Percentiles rank a stretch among this genome's conserved stretches.
Evolutionary conservation across 164 flowering plant genomes (phyloP).

Genomic region (Houttuynia cordata): DNA sequence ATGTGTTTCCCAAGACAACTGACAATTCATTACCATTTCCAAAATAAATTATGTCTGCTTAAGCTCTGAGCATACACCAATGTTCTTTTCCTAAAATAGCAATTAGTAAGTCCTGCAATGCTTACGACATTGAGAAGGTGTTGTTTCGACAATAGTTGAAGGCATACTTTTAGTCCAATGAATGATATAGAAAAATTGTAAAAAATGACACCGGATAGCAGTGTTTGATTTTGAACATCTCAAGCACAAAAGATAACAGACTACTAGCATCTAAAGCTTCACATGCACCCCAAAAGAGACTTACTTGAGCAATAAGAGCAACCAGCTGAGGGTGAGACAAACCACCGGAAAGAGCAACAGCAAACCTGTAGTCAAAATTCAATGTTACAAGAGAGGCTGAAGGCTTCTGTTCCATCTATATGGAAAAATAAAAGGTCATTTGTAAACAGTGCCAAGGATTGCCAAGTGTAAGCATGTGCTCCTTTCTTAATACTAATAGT

Average conservation of each 20-base stretch:
- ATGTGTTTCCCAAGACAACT: too few relatives aligned
- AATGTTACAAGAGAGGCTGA: neutral
- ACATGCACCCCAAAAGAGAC: conserved; percentile 5
- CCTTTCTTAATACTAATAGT: neutral
- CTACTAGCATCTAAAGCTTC: too few relatives aligned
- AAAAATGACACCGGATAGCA: too few relatives aligned
- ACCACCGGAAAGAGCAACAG: conserved; percentile 79
- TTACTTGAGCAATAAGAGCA: conserved; percentile 94
- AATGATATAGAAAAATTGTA: too few relatives aligned
- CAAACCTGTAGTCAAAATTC: conserved; percentile 41
- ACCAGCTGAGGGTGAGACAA: conserved; percentile 71
- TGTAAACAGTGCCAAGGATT: neutral
- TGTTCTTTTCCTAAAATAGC: too few relatives aligned
- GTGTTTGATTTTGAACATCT: neutral
- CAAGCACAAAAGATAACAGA: neutral
- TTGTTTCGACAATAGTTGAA: too few relatives aligned
- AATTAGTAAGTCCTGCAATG: too few relatives aligned
- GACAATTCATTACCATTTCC: too few relatives aligned
- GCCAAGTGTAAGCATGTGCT: neutral
- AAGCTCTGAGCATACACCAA: too few relatives aligned
- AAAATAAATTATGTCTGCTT: too few relatives aligned
- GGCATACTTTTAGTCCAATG: too few relatives aligned
- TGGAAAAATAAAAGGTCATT: neutral
- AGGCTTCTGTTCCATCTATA: neutral
- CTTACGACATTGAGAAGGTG: too few relatives aligned